These are phyloP conservation scores for Wickerhamomyces strasburgensis DNA, from an alignment of 805 yeast species.

Conservation along the genomic window DNA sequence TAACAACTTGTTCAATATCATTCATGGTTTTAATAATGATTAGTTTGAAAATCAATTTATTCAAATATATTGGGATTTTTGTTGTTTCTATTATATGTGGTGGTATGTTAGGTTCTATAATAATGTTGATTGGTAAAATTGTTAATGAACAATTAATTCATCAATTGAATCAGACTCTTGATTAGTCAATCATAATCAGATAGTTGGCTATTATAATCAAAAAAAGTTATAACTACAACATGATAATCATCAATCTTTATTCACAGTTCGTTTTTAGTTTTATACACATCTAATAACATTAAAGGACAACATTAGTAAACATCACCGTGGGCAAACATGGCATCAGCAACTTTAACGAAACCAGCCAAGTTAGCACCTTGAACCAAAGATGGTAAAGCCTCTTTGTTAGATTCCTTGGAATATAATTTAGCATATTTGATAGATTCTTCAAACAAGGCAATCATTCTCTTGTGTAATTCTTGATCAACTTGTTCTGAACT, in stretches of 20 bases:
- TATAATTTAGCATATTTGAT: slow-evolving; percentile 79
- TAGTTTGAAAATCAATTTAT: slow-evolving; percentile 10
- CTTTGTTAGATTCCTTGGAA: slow-evolving; percentile 61
- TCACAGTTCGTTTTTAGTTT: too few relatives aligned
- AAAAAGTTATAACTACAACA: too few relatives aligned
- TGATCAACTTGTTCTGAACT: slow-evolving; percentile 87
- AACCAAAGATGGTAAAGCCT: slow-evolving; percentile 85
- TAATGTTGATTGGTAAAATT: slow-evolving; percentile 8
- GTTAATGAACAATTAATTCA: slow-evolving; percentile 6
- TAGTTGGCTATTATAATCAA: too few relatives aligned
- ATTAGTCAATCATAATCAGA: too few relatives aligned
- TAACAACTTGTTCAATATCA: background rate
- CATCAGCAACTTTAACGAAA: slow-evolving; percentile 96
- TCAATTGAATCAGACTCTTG: too few relatives aligned
- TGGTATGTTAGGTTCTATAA: slow-evolving; percentile 4
- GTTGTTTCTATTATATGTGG: slow-evolving; percentile 7
- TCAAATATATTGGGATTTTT: slow-evolving; percentile 14
- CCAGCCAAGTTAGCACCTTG: slow-evolving; percentile 99
- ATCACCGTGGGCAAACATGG: slow-evolving; percentile 98
- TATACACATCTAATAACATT: too few relatives aligned
- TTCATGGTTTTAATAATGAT: slow-evolving; percentile 6
- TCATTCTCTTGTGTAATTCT: slow-evolving; percentile 89
- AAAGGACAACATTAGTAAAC: too few relatives aligned
- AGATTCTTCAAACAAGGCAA: slow-evolving; percentile 88
- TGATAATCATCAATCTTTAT: too few relatives aligned